These are phyloP conservation scores for Stephania cephalantha DNA, from an alignment of 164 flowering plant genomes.

Conservation along the genomic window DNA sequence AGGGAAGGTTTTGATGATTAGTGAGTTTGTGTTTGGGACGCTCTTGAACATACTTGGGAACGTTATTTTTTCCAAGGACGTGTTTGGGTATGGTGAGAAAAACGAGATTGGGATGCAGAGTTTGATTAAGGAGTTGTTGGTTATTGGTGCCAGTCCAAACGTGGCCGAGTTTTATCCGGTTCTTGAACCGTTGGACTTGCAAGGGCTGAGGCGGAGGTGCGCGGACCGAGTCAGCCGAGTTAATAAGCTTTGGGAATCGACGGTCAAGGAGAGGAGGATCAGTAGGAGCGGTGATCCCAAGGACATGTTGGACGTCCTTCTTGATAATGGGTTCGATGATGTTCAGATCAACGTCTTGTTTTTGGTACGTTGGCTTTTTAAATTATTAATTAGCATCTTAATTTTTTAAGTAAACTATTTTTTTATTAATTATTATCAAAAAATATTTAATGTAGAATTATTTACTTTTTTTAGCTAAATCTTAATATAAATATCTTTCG, in stretches of 20 bases:
- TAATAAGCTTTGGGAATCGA: slow-evolving; percentile 1
- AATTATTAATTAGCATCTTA: too few species aligned
- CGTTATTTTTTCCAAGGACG: slow-evolving; percentile 4
- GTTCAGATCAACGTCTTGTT: slow-evolving; percentile 11
- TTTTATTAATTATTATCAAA: too few species aligned
- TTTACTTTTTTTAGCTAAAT: too few species aligned
- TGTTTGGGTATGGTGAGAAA: slow-evolving; percentile 1
- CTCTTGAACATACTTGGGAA: slow-evolving; percentile 3
- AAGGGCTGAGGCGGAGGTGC: neutral
- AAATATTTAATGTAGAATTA: too few species aligned
- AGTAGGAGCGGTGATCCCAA: neutral
- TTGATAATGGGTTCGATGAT: slow-evolving; percentile 7
- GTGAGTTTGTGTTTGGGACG: slow-evolving; percentile 8
- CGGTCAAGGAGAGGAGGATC: slow-evolving; percentile 7
- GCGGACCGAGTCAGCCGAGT: neutral
- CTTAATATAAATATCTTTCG: too few species aligned
- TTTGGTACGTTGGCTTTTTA: neutral
- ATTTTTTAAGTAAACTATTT: too few species aligned
- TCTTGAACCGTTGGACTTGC: slow-evolving; percentile 7
- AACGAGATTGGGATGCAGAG: slow-evolving; percentile 3
- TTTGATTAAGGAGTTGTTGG: slow-evolving; percentile 1
- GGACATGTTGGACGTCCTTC: slow-evolving; percentile 12
- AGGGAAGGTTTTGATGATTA: slow-evolving; percentile 4
- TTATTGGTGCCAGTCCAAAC: slow-evolving; percentile 8
- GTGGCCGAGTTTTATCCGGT: slow-evolving; percentile 12